A percentile compares a stretch with the other conserved stretches of the same genome.
phyloP scores from a whole-genome alignment of 129 eudicot species.

The Pittosporum tobira region DNA sequence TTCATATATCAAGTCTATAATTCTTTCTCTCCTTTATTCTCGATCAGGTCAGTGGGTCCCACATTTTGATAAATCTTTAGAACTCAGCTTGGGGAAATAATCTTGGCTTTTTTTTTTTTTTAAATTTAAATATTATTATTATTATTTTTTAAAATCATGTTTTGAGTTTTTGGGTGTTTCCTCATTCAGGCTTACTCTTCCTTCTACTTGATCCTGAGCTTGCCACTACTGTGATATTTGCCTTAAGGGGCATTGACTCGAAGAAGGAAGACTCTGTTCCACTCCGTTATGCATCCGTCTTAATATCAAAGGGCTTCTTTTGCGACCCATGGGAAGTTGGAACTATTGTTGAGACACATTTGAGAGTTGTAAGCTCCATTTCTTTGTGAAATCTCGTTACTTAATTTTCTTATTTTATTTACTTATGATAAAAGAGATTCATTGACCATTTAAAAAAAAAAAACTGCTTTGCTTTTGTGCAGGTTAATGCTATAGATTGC shows the following conservation, averaged over 20 bases:
- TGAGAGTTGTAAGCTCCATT: conserved; percentile 60
- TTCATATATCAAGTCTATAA: conserved; percentile 52
- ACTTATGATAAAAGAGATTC: conserved; percentile 1
- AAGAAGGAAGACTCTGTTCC: conserved; percentile 61
- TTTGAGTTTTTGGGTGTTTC: conserved; percentile 7
- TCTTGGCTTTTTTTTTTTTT: too few relatives aligned
- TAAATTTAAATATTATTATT: too few relatives aligned
- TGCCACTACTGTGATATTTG: conserved; percentile 48
- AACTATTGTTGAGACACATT: conserved; percentile 63
- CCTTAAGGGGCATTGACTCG: conserved; percentile 49
- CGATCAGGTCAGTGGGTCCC: conserved; percentile 64
- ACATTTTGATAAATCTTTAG: background rate
- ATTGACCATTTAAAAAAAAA: too few relatives aligned
- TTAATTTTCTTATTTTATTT: background rate
- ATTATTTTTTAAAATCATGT: background rate
- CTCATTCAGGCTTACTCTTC: conserved; percentile 55
- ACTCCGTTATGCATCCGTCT: conserved; percentile 72
- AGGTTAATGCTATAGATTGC: conserved; percentile 71
- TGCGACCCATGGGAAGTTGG: conserved; percentile 67
- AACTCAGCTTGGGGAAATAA: background rate
- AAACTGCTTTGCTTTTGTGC: conserved; percentile 17
- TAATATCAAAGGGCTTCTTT: conserved; percentile 75
- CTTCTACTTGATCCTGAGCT: conserved; percentile 84
- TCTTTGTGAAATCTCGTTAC: background rate
- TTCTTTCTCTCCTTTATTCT: conserved; percentile 70